A percentile compares a stretch with the other conserved stretches of the same genome.
Evolutionary conservation across 305 asterid species (phyloP).

Genomic region (Euphrasia arctica): DNA sequence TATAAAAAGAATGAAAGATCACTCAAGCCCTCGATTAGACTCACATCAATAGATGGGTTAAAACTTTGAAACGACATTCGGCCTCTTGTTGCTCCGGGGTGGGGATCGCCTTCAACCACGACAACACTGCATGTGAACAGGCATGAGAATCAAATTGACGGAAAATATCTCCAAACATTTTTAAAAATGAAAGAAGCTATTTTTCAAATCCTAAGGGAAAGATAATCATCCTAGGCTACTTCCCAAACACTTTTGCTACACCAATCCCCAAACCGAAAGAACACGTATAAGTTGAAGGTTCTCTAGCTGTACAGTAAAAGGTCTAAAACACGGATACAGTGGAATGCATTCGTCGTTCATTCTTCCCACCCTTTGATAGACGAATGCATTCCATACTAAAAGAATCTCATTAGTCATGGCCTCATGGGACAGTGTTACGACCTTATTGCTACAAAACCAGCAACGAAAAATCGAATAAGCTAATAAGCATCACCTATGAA

Average conservation of each 20-base stretch:
- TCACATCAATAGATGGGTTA: slow-evolving; percentile 93
- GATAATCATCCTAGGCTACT: slow-evolving; percentile 2
- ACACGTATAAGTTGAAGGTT: background rate
- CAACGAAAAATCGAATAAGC: background rate
- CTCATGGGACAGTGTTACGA: background rate
- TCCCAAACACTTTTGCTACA: background rate
- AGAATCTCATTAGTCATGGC: background rate
- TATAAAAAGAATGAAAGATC: slow-evolving; percentile 22
- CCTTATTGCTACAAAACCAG: background rate
- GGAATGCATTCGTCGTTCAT: too few species aligned
- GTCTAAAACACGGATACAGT: too few species aligned
- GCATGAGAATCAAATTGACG: slow-evolving; percentile 15
- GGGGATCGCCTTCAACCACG: slow-evolving; percentile 82
- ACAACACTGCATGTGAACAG: slow-evolving; percentile 61
- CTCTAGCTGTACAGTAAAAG: background rate
- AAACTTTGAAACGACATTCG: slow-evolving; percentile 92
- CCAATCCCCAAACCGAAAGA: background rate
- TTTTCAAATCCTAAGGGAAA: background rate
- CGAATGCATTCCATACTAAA: background rate
- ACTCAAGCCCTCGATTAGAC: slow-evolving; percentile 34
- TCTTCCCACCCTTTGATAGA: too few species aligned
- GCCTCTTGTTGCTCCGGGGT: slow-evolving; percentile 68
- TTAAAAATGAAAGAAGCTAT: background rate
- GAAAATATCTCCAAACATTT: background rate
- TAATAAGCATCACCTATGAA: background rate